Percentiles rank a stretch among this genome's conserved stretches.
Evolutionary conservation across 2,329 filamentous ascomycete species (phyloP).

Genomic region (Exophiala mesophila): DNA sequence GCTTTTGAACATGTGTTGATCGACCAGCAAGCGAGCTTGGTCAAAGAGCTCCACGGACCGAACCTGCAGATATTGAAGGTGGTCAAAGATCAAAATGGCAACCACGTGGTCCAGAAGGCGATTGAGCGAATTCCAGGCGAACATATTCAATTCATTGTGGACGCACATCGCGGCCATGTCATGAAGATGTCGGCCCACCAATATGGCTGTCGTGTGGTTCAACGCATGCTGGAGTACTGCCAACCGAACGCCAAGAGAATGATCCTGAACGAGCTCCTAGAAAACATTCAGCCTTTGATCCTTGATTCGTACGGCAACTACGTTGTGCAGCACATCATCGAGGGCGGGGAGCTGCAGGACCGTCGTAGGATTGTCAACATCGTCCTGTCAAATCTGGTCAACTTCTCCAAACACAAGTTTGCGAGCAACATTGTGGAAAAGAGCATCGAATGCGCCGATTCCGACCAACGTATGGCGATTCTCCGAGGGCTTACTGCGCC

Average conservation of each 20-base stretch:
- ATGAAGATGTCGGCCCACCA: constrained; percentile 68
- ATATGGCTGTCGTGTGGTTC: constrained; percentile 89
- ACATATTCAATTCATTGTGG: constrained; percentile 79
- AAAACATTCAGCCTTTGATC: constrained; percentile 66
- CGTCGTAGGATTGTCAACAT: constrained; percentile 66
- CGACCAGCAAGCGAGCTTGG: constrained; percentile 82
- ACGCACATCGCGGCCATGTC: constrained; percentile 71
- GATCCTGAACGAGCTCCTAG: constrained; percentile 75
- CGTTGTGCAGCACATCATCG: constrained; percentile 86
- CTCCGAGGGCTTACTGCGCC: constrained; percentile 57
- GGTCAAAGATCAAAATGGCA: constrained; percentile 84
- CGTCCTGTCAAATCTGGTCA: constrained; percentile 66
- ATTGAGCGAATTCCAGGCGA: constrained; percentile 74
- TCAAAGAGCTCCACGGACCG: constrained; percentile 82
- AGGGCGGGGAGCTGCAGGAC: constrained; percentile 69
- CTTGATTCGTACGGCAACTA: constrained; percentile 93
- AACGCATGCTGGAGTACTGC: constrained; percentile 82
- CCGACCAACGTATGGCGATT: constrained; percentile 65
- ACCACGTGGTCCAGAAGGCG: constrained; percentile 93
- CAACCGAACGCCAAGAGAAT: constrained; percentile 64
- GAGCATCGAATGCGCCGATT: constrained; percentile 69
- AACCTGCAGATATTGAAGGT: constrained; percentile 70
- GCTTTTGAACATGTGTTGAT: constrained; percentile 84
- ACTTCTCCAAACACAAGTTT: constrained; percentile 88
- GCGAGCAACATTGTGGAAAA: constrained; percentile 97